Evolutionary conservation across 2,329 filamentous ascomycete species (phyloP), one percentile per base, ranked within the genome.

Genomic region (Pseudophaeomoniella oleicola): DNA sequence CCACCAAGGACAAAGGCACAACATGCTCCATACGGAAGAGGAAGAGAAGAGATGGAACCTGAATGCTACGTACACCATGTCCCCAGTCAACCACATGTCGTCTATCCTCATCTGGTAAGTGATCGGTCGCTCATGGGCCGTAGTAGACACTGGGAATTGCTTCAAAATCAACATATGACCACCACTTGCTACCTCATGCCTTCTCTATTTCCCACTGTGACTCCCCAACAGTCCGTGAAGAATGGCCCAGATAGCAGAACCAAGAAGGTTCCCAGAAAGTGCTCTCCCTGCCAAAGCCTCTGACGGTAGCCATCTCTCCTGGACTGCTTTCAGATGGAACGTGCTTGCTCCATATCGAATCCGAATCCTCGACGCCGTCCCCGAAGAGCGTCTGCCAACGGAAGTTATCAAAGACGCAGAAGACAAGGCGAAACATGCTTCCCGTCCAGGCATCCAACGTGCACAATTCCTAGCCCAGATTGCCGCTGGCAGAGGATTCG

Each of bases 241-340:
- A n/a, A 27, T 27, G 22, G 22, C 22, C 9, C 22, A 27, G 22
- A 27, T 27, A 9, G 22, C 22, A 9, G 22, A 27, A 27, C 22
- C 13, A 9, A n/a, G 33, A 10, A 19, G n/a, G 11, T 35, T 35
- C 10, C 13, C 13, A 35, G n/a, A 13, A 13, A 32, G n/a, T 10
- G 39, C 34, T 17, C 19, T 38, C 4, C 42, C 36, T n/a, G 19
- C 38, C 4, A 22, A 35, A 14, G 41, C 42, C 13, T 44, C 37
- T 35, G 41, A 45, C 29, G 42, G 42, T 16, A 44, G 42, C 42
- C 42, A 46, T 39, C 42, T 46, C 37, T 32, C 35, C 36, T 46
- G 44, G 44, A 41, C 41, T 13, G 42, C 43, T 19, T 46, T 44
- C 35, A 40, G 44, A 33, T 35, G 36, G 18, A 32, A 40, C 14